Percentiles rank a stretch among this genome's conserved stretches.
Evolutionary conservation across 2,329 filamentous ascomycete genomes (phyloP).

Genomic region (Diplodia mutila): DNA sequence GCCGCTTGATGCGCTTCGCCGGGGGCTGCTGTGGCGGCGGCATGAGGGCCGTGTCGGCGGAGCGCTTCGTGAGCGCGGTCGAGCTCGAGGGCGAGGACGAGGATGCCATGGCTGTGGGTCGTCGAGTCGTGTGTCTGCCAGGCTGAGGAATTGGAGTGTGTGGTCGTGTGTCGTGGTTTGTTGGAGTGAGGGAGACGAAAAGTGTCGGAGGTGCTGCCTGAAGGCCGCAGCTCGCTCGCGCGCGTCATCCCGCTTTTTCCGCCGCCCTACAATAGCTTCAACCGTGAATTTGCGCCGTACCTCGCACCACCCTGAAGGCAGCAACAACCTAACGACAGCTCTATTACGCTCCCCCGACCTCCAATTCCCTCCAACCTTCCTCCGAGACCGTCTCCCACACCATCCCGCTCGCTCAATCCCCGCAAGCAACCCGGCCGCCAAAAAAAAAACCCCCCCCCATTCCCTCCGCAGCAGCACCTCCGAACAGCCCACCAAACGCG

Average conservation of each 20-base stretch:
- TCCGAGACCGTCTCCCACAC: no score
- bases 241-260: constrained; percentile 1
- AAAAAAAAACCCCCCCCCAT: background rate
- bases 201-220: background rate
- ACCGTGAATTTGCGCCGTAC: background rate
- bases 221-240: background rate
- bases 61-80: constrained; percentile 70
- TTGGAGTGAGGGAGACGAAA: background rate
- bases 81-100: constrained; percentile 32
- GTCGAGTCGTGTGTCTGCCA: background rate
- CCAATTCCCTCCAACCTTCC: background rate
- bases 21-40: constrained; percentile 73
- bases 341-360: background rate
- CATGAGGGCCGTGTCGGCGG: constrained; percentile 74
- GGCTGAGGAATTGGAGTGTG: background rate
- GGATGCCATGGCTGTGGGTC: background rate
- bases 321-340: background rate
- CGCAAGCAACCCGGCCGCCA: background rate
- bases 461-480: background rate
- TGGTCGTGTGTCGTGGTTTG: background rate
- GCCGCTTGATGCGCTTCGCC: constrained; percentile 88
- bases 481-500: no score
- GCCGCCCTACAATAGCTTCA: background rate
- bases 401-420: background rate
- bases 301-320: background rate